Percentiles rank a stretch among this genome's conserved stretches.
Evolutionary conservation across 2,329 filamentous ascomycete genomes (phyloP).

Genomic region (Myriosclerotinia duriaeana): DNA sequence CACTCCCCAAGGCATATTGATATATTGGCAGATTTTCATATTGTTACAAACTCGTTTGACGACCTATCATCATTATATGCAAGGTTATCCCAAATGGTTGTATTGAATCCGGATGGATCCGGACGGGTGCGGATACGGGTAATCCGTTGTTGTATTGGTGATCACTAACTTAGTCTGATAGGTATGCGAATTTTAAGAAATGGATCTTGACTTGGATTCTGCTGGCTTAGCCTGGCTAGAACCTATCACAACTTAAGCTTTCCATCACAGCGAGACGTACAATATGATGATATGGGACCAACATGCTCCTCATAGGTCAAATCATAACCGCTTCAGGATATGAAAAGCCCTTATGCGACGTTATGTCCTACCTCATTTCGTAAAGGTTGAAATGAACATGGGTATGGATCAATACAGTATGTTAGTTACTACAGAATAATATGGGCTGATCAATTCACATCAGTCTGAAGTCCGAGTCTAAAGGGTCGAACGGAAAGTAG

Average conservation of each 20-base stretch:
- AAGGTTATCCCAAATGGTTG: neutral
- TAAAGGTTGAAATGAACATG: conserved; percentile 1
- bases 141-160: conserved; percentile 13
- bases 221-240: too few relatives aligned
- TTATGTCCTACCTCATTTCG: conserved; percentile 14
- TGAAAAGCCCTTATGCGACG: conserved; percentile 11
- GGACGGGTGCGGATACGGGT: neutral
- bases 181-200: neutral
- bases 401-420: neutral
- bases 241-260: conserved; percentile 4
- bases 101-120: neutral
- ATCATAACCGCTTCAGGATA: conserved; percentile 10
- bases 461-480: conserved; percentile 9
- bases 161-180: conserved; percentile 4
- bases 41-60: neutral
- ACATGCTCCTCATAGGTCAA: conserved; percentile 5
- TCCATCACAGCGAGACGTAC: conserved; percentile 6
- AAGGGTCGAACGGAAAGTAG: neutral
- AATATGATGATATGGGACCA: conserved; percentile 9
- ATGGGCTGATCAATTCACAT: neutral
- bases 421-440: neutral
- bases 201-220: neutral
- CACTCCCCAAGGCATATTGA: neutral
- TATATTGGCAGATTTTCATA: neutral
- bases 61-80: neutral